Percentiles rank a stretch among this genome's conserved stretches.
Evolutionary conservation across 768 basidiomycete species (phyloP).

Genomic region (Russula dissimulans): DNA sequence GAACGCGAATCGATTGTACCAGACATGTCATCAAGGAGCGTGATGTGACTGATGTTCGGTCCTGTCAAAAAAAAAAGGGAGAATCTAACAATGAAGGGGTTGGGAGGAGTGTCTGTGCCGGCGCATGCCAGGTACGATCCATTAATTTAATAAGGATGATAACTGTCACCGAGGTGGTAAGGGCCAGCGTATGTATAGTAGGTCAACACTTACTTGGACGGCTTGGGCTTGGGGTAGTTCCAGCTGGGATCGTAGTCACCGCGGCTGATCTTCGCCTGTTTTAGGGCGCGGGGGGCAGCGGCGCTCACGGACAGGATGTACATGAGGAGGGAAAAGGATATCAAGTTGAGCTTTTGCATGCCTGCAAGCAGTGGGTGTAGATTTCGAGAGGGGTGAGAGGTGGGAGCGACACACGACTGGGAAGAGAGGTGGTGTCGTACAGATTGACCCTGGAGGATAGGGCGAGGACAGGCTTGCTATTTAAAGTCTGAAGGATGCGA

Average conservation of each 20-base stretch:
- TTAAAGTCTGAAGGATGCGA: neutral
- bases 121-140: neutral
- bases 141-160: no score
- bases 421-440: neutral
- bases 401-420: neutral
- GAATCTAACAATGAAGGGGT: neutral
- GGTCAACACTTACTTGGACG: neutral
- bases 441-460: neutral
- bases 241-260: conserved; percentile 2
- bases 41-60: neutral
- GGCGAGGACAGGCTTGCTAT: neutral
- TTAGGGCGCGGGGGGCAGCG: conserved; percentile 19
- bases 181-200: neutral
- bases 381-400: neutral
- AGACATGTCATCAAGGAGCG: neutral
- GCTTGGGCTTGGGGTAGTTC: neutral
- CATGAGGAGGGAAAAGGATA: conserved; percentile 1
- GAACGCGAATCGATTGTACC: neutral
- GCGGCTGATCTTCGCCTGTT: conserved; percentile 25
- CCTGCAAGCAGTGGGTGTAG: neutral
- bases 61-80: neutral
- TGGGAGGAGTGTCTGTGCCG: neutral
- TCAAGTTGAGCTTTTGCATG: conserved; percentile 2
- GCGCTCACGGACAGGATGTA: conserved; percentile 2
- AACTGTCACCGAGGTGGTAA: neutral